Percentiles rank a stretch among this genome's conserved stretches.
Evolutionary conservation across 352 stramenopile species (phyloP).

Genomic region (Blastocystis sp.): DNA sequence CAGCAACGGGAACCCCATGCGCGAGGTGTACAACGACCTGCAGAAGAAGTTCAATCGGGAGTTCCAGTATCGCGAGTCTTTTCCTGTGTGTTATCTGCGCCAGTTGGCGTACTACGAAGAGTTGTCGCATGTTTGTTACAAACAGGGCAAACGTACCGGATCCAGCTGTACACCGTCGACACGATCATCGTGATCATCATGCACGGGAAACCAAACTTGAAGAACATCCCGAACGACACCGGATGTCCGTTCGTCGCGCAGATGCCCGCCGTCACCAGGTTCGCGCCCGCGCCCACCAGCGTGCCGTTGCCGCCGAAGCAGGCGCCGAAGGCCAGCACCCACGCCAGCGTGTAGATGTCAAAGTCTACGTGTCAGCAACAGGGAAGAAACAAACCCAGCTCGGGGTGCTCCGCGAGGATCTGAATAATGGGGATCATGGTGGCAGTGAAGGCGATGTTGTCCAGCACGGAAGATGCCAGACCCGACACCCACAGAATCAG

Average conservation of each 20-base stretch:
- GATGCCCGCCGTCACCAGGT: slow-evolving; percentile 74
- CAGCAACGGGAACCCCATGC: not conserved
- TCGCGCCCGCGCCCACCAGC: slow-evolving; percentile 74
- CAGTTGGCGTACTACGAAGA: slow-evolving; percentile 56
- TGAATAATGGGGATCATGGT: slow-evolving; percentile 75
- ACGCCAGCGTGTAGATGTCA: slow-evolving; percentile 73
- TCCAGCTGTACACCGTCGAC: slow-evolving; percentile 47
- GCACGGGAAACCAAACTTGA: slow-evolving; percentile 56
- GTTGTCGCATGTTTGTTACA: slow-evolving; percentile 50
- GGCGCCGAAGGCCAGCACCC: slow-evolving; percentile 74
- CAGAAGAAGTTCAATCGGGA: slow-evolving; percentile 1
- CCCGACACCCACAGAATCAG: slow-evolving; percentile 75
- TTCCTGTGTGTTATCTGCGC: slow-evolving; percentile 23
- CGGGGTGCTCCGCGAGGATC: slow-evolving; percentile 73
- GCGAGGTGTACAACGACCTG: not conserved
- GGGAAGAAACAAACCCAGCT: slow-evolving; percentile 55
- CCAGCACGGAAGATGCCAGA: slow-evolving; percentile 70
- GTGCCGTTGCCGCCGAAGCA: slow-evolving; percentile 76
- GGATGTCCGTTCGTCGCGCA: slow-evolving; percentile 56
- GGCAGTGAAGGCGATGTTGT: slow-evolving; percentile 74
- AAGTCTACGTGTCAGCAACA: slow-evolving; percentile 55
- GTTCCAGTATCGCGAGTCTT: not conserved
- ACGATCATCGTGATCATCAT: slow-evolving; percentile 64
- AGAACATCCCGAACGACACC: slow-evolving; percentile 58
- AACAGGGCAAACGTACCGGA: slow-evolving; percentile 32